Conservation (phyloP, 495 filamentous ascomycete species). For the Achaetomiella virescens region DNA sequence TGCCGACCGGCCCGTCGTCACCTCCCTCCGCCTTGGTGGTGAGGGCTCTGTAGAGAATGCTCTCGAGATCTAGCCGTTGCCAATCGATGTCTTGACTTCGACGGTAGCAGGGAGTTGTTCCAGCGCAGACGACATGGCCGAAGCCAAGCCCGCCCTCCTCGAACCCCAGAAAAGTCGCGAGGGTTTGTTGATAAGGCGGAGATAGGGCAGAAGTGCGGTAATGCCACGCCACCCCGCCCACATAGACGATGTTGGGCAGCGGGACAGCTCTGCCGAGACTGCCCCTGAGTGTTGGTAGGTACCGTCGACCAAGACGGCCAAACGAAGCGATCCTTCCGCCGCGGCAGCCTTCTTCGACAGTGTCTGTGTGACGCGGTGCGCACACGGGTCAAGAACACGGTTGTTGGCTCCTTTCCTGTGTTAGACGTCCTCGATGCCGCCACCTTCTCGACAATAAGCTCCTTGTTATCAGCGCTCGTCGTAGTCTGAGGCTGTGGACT, state of each 20-base stretch:
- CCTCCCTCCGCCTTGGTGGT: neutral
- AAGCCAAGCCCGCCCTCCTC: slow-evolving; percentile 10
- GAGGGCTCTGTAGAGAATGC: slow-evolving; percentile 9
- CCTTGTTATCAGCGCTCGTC: too few species aligned
- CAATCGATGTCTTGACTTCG: slow-evolving; percentile 8
- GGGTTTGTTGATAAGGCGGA: slow-evolving; percentile 8
- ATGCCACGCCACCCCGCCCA: slow-evolving; percentile 27
- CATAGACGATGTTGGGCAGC: slow-evolving; percentile 19
- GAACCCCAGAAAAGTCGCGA: slow-evolving; percentile 18
- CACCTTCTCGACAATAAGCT: too few species aligned
- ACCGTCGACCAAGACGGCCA: too few species aligned
- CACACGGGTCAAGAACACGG: too few species aligned
- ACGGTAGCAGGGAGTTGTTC: slow-evolving; percentile 7
- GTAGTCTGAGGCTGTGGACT: too few species aligned
- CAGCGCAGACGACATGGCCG: slow-evolving; percentile 3
- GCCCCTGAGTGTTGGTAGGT: slow-evolving; percentile 15
- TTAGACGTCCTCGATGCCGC: too few species aligned
- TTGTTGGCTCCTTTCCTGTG: too few species aligned
- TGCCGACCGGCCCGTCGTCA: slow-evolving; percentile 9
- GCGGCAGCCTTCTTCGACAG: too few species aligned
- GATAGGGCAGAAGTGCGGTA: slow-evolving; percentile 18
- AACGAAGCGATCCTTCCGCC: too few species aligned
- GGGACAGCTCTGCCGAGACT: slow-evolving; percentile 4
- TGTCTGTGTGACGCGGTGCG: too few species aligned
- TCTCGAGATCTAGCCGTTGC: slow-evolving; percentile 14